Percentiles rank a stretch among this genome's conserved stretches.
Evolutionary conservation across 495 filamentous ascomycete species (phyloP).

Genomic region (Podospora fimiseda): DNA sequence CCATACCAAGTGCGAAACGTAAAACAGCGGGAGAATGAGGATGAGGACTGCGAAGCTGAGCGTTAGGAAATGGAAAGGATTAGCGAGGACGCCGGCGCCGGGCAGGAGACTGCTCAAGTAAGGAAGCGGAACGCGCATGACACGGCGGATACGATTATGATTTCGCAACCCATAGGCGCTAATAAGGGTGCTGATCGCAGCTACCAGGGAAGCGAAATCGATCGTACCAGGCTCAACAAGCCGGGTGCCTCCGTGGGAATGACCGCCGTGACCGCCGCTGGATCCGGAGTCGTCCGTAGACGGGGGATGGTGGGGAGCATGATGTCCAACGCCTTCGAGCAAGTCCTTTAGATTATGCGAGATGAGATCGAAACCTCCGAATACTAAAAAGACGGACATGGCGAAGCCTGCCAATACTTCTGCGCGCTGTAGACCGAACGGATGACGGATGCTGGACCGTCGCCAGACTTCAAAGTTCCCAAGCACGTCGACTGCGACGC

Average conservation of each 20-base stretch:
- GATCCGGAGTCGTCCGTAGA: slow-evolving; percentile 49
- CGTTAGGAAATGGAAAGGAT: slow-evolving; percentile 91
- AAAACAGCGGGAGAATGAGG: slow-evolving; percentile 76
- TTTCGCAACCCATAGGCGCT: slow-evolving; percentile 85
- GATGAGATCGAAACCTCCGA: slow-evolving; percentile 93
- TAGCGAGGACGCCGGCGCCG: slow-evolving; percentile 60
- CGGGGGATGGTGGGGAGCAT: slow-evolving; percentile 64
- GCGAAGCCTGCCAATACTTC: slow-evolving; percentile 96
- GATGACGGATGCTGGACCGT: slow-evolving; percentile 83
- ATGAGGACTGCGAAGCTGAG: slow-evolving; percentile 76
- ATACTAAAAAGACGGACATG: slow-evolving; percentile 88
- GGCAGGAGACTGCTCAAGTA: slow-evolving; percentile 53
- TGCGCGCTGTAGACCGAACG: slow-evolving; percentile 83
- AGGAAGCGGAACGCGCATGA: slow-evolving; percentile 72
- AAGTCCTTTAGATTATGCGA: slow-evolving; percentile 88
- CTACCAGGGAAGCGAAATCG: slow-evolving; percentile 75
- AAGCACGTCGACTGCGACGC: slow-evolving; percentile 85
- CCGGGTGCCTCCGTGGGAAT: slow-evolving; percentile 9
- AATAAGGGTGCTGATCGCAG: slow-evolving; percentile 80
- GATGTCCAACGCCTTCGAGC: slow-evolving; percentile 52
- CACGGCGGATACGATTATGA: slow-evolving; percentile 84
- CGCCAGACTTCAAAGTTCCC: slow-evolving; percentile 98
- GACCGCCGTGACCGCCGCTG: neutral
- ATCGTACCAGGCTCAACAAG: slow-evolving; percentile 63
- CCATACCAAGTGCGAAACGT: slow-evolving; percentile 64